A percentile compares a stretch with the other conserved stretches of the same genome.
Evolutionary conservation across 202 grass and related monocot species (phyloP).

Genomic region (Bolboschoenoplectus hybrid): DNA sequence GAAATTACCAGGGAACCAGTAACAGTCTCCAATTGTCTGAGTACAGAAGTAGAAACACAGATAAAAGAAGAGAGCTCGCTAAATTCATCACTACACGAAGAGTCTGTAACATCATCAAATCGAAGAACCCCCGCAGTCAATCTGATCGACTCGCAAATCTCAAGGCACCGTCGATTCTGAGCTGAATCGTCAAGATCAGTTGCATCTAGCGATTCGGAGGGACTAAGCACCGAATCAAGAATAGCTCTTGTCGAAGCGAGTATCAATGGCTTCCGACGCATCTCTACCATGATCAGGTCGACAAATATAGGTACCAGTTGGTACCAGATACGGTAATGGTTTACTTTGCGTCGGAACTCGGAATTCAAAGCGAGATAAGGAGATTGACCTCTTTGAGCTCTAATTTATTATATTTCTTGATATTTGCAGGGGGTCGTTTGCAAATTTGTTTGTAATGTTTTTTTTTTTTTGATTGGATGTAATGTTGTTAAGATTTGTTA

Average conservation of each 20-base stretch:
- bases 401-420: too few species aligned
- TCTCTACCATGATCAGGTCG: slow-evolving; percentile 48
- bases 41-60: slow-evolving; percentile 46
- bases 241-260: slow-evolving; percentile 76
- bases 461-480: too few species aligned
- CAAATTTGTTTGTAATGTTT: too few species aligned
- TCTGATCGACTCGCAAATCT: slow-evolving; percentile 43
- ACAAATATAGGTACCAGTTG: neutral
- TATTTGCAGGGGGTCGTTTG: too few species aligned
- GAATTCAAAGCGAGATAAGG: neutral
- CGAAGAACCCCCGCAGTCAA: slow-evolving; percentile 69
- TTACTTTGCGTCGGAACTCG: neutral
- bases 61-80: slow-evolving; percentile 63
- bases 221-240: slow-evolving; percentile 56
- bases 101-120: slow-evolving; percentile 33
- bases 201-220: slow-evolving; percentile 34
- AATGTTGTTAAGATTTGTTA: too few species aligned
- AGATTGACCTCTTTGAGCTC: too few species aligned
- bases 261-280: slow-evolving; percentile 71
- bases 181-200: slow-evolving; percentile 26
- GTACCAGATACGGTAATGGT: neutral
- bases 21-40: slow-evolving; percentile 65
- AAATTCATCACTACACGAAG: slow-evolving; percentile 43
- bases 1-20: slow-evolving; percentile 66
- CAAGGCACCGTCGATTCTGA: slow-evolving; percentile 17